Evolutionary conservation across 148 eudicot species (phyloP).

Genomic region (Cornus florida): DNA sequence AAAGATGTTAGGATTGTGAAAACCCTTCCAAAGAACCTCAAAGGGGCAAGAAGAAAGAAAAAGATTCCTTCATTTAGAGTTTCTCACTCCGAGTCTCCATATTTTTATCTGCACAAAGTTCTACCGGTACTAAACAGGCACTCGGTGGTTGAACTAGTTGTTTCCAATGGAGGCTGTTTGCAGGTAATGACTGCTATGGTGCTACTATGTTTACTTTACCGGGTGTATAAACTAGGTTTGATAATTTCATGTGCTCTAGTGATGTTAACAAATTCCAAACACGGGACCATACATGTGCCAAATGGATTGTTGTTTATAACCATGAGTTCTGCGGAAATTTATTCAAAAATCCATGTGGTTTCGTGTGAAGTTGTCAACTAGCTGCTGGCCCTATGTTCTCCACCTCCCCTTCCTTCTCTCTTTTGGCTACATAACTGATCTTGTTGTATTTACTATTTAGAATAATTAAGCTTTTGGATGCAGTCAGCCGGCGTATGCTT

Average conservation of each 20-base stretch:
- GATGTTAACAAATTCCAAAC: background rate
- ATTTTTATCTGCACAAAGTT: slow-evolving; percentile 75
- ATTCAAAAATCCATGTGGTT: background rate
- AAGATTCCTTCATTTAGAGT: slow-evolving; percentile 72
- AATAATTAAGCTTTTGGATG: background rate
- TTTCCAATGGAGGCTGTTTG: slow-evolving; percentile 93
- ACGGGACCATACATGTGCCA: background rate
- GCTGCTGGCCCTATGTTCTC: background rate
- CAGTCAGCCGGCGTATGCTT: background rate
- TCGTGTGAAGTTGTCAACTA: background rate
- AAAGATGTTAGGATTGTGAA: slow-evolving; percentile 73
- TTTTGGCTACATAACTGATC: no score
- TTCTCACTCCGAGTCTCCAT: slow-evolving; percentile 55
- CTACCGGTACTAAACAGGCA: slow-evolving; percentile 74
- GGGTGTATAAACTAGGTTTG: background rate
- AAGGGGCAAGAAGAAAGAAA: slow-evolving; percentile 81
- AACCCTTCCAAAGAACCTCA: slow-evolving; percentile 85
- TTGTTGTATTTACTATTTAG: no score
- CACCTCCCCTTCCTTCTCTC: background rate
- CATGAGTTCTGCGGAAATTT: background rate
- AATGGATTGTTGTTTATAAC: background rate
- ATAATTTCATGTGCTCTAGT: background rate
- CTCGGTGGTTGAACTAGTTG: slow-evolving; percentile 69
- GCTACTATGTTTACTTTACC: background rate
- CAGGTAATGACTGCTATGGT: slow-evolving; percentile 46